These are phyloP conservation scores for Cantharellus anzutake DNA, from an alignment of 768 basidiomycete species.

Conservation along the genomic window DNA sequence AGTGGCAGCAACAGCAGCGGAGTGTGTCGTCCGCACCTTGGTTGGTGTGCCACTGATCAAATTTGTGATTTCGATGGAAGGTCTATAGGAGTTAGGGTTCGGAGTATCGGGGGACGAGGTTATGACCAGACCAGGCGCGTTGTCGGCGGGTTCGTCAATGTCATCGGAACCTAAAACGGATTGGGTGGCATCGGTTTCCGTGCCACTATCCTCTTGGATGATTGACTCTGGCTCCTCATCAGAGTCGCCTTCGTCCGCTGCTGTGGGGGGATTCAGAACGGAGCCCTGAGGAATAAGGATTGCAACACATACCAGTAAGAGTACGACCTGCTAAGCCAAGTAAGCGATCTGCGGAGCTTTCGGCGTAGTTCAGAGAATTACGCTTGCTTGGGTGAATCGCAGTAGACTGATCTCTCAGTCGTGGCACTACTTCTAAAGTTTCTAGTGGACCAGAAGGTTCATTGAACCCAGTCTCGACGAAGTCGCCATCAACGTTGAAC, in stretches of 20 bases:
- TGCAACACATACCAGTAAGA: conserved; percentile 34
- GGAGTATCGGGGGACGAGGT: conserved; percentile 6
- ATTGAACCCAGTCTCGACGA: conserved; percentile 17
- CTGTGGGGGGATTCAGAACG: conserved; percentile 2
- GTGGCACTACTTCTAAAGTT: not conserved
- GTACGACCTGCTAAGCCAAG: conserved; percentile 59
- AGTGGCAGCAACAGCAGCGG: conserved; percentile 41
- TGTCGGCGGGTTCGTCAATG: conserved; percentile 15
- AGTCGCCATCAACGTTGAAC: conserved; percentile 47
- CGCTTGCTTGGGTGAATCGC: conserved; percentile 26
- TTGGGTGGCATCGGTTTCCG: conserved; percentile 30
- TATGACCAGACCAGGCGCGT: conserved; percentile 13
- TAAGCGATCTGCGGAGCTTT: conserved; percentile 64
- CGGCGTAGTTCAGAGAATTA: conserved; percentile 71
- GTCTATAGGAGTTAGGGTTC: conserved; percentile 5
- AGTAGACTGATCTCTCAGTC: not conserved
- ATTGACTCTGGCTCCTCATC: conserved; percentile 45
- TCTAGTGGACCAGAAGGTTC: not conserved
- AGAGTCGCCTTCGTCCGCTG: conserved; percentile 40
- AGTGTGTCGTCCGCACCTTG: conserved; percentile 16
- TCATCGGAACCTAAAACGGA: conserved; percentile 23
- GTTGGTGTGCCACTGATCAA: not conserved
- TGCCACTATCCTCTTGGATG: conserved; percentile 47
- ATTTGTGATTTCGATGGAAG: not conserved
- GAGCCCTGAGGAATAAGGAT: no score